A percentile compares a stretch with the other conserved stretches of the same genome.
These are phyloP conservation scores for Globisporangium paddicum DNA, from an alignment of 352 stramenopile species.

Conservation along the genomic window DNA sequence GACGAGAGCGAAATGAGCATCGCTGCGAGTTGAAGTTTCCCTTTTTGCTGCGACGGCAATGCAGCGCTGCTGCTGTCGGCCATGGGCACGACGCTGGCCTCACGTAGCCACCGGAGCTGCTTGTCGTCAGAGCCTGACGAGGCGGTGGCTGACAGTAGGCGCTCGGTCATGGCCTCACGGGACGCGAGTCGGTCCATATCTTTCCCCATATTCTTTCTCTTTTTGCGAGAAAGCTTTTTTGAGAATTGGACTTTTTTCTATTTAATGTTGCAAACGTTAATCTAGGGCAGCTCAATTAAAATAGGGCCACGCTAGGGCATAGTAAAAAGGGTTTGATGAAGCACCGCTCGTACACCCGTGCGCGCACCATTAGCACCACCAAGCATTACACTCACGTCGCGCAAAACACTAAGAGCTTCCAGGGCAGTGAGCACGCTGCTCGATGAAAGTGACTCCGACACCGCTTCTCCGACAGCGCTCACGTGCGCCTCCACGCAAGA, in stretches of 20 bases:
- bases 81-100: constrained; percentile 14
- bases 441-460: too few species aligned
- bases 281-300: too few species aligned
- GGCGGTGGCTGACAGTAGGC: constrained; percentile 24
- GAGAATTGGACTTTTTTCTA: not conserved
- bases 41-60: not conserved
- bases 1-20: constrained; percentile 68
- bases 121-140: not conserved
- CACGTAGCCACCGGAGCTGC: constrained; percentile 9
- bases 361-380: too few species aligned
- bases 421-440: too few species aligned
- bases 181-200: constrained; percentile 14
- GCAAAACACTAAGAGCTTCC: too few species aligned
- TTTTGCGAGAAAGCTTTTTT: not conserved
- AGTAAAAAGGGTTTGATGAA: too few species aligned
- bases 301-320: too few species aligned
- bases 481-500: too few species aligned
- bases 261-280: not conserved
- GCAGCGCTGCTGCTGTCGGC: not conserved
- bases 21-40: constrained; percentile 40
- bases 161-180: constrained; percentile 23
- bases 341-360: too few species aligned
- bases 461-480: too few species aligned
- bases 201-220: constrained; percentile 15
- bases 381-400: too few species aligned